A percentile compares a stretch with the other conserved stretches of the same genome.
Conservation (phyloP, 768 basidiomycete genomes). For the Artomyces pyxidatus region DNA sequence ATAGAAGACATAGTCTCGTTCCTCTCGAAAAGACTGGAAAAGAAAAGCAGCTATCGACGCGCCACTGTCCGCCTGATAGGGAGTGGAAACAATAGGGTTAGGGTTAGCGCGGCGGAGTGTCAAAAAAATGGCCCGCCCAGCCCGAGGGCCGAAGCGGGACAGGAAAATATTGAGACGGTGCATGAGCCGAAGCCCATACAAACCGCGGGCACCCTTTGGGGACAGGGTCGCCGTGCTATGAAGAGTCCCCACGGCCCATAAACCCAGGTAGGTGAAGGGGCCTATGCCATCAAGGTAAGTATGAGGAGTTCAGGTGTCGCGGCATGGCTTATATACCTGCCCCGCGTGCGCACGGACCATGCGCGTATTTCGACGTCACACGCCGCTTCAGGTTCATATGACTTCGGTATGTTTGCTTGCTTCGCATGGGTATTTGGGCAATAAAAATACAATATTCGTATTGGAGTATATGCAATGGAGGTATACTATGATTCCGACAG, state of each 20-base stretch:
- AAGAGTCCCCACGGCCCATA: constrained; percentile 18
- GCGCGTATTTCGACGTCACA: neutral
- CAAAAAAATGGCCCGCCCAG: constrained; percentile 24
- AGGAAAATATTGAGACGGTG: constrained; percentile 77
- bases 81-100: too few species aligned
- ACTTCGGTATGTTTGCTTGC: neutral
- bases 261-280: constrained; percentile 19
- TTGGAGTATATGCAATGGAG: too few species aligned
- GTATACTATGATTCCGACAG: too few species aligned
- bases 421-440: neutral
- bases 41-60: too few species aligned
- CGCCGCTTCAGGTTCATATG: neutral
- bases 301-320: constrained; percentile 5
- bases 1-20: too few species aligned
- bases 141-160: constrained; percentile 49
- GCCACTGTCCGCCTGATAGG: too few species aligned
- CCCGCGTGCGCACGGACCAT: neutral
- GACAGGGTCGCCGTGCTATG: constrained; percentile 23
- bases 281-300: constrained; percentile 22
- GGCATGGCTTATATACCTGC: neutral
- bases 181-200: constrained; percentile 60
- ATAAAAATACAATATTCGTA: neutral
- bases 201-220: constrained; percentile 17
- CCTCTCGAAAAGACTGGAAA: too few species aligned
- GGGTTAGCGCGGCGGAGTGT: neutral